These are phyloP conservation scores for Micractinium conductrix DNA, from an alignment of 139 green algal species.

Conservation along the genomic window DNA sequence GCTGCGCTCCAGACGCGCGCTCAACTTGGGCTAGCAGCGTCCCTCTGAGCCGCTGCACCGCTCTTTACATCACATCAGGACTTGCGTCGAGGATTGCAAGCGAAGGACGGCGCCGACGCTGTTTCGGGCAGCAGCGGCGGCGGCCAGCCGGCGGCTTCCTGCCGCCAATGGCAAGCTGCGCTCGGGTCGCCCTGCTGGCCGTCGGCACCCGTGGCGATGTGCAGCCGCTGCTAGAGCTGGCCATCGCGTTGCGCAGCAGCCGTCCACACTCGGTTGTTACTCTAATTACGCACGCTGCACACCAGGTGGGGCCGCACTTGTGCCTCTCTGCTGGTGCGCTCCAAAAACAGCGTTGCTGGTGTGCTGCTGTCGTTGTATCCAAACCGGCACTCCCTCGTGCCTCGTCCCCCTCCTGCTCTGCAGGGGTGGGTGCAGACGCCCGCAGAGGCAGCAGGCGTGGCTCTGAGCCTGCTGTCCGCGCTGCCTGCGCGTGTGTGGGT, in stretches of 20 bases:
- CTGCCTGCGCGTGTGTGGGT: neutral
- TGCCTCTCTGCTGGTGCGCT: neutral
- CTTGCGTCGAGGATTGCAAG: too few relatives aligned
- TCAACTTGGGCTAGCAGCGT: too few relatives aligned
- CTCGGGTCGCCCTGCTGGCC: neutral
- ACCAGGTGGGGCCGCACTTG: conserved; percentile 4
- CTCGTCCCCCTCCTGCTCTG: neutral
- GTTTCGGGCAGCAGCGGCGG: too few relatives aligned
- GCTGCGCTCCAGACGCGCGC: too few relatives aligned
- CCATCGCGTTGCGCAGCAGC: neutral
- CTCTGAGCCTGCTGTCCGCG: neutral
- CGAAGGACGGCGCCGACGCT: too few relatives aligned
- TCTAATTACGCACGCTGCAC: neutral
- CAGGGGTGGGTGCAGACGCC: neutral
- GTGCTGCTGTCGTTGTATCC: neutral
- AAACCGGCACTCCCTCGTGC: neutral
- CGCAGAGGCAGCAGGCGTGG: neutral
- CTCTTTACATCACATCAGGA: too few relatives aligned
- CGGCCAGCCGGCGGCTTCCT: too few relatives aligned
- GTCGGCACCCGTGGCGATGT: conserved; percentile 30
- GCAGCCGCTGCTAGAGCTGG: conserved; percentile 20
- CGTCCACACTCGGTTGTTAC: neutral
- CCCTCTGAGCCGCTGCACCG: too few relatives aligned
- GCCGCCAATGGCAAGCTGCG: too few relatives aligned
- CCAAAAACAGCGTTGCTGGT: neutral